Evolutionary conservation across 148 eudicot species (phyloP).

Genomic region (Rhododendron williamsianum): DNA sequence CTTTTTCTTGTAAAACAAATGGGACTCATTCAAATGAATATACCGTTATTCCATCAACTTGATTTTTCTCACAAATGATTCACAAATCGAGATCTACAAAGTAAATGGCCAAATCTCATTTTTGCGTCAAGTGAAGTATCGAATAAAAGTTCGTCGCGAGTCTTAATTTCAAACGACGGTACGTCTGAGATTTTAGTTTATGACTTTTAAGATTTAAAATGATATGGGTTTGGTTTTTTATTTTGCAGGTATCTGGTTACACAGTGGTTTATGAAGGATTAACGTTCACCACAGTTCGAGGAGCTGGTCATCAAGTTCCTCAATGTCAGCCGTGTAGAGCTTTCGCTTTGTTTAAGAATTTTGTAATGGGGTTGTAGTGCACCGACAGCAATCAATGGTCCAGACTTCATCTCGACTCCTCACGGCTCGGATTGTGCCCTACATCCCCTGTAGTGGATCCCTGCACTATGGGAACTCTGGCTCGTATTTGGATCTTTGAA

Average conservation of each 20-base stretch:
- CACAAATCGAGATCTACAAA: background rate
- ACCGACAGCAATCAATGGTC: no score
- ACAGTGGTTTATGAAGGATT: conserved; percentile 14
- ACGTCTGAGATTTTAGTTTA: background rate
- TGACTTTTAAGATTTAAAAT: background rate
- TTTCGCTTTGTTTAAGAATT: conserved; percentile 1
- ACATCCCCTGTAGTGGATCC: no score
- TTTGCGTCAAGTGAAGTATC: background rate
- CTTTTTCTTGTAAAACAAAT: background rate
- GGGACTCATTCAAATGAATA: background rate
- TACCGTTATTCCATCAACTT: background rate
- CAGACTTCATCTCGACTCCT: background rate
- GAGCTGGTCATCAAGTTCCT: conserved; percentile 12
- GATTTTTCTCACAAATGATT: background rate
- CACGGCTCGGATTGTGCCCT: background rate
- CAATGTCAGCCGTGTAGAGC: background rate
- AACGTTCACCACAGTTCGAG: conserved; percentile 6
- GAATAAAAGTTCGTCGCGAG: background rate
- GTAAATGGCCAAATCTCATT: background rate
- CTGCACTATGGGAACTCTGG: no score
- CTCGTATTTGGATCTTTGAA: background rate
- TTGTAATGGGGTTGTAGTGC: background rate
- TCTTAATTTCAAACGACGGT: background rate
- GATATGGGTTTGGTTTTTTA: background rate
- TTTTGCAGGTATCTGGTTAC: conserved; percentile 20